Evolutionary conservation across 306 rosid species (phyloP), one percentile per base, ranked within the genome.

Genomic region (Mucuna pruriens): DNA sequence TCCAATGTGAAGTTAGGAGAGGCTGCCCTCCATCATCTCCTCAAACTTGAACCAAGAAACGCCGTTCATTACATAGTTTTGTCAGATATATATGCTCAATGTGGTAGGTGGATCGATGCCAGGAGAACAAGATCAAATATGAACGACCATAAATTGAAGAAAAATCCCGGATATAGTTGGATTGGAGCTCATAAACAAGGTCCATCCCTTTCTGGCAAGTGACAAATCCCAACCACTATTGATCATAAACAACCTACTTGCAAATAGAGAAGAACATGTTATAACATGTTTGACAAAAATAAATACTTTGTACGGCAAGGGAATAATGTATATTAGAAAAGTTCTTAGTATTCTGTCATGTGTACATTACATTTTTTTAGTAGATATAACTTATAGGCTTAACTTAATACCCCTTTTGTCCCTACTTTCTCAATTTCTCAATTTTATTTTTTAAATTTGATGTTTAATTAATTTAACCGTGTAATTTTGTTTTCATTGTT

Each of bases 111-210:
- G 95, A 58, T 9, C 60, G 86, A 89, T 74, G 91, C 89, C 45
- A 84, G 79, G 51, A 82, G 52, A 71, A 71, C 83, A 40, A 90
- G 92, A 68, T 89, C 87, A 66, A 75, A 75, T 52, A 71, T 89
- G 34, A 85, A 15, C 66, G 75, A 76, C 25, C 64, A 77, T 31
- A 90, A 92, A 7, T 70, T 88, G 85, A 89, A 76, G 87, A 92
- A 91, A 86, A 85, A 22, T 74, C 92, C 94, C 6, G 97, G 95
- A 38, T 75, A 85, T 84, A 88, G 95, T 75, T 90, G 92, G 95
- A 86, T 89, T 80, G 86, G 84, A 78, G 83, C 75, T n/a, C 67
- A 89, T 65, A 84, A 71, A 58, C 49, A 71, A 40, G 84, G 39
- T 77, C 78, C 78, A 22, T 40, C 49, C 44, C 25, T 44, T 76